These are phyloP conservation scores for Apiospora aurea DNA, from an alignment of 2,329 filamentous ascomycete genomes.

Conservation along the genomic window DNA sequence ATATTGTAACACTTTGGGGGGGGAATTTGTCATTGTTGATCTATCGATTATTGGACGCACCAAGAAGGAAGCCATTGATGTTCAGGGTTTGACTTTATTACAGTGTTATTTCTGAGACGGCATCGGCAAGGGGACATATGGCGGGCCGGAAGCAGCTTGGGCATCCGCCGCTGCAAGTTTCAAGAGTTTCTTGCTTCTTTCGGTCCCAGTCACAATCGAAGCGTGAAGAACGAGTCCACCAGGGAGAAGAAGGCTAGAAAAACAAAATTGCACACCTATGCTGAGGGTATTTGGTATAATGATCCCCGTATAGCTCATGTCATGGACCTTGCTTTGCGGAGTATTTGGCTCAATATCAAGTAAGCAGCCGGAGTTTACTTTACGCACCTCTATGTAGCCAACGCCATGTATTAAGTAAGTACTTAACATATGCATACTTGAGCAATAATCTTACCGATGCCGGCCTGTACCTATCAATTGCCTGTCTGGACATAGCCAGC, in stretches of 20 bases:
- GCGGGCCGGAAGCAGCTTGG: background rate
- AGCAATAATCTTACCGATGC: background rate
- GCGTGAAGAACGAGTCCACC: background rate
- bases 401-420: background rate
- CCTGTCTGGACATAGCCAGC: background rate
- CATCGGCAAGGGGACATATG: conserved; percentile 9
- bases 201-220: background rate
- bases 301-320: background rate
- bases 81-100: background rate
- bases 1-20: background rate
- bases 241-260: background rate
- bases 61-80: background rate
- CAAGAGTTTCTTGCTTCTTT: background rate
- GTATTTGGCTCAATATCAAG: background rate
- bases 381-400: background rate
- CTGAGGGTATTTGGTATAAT: background rate
- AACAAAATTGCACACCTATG: background rate
- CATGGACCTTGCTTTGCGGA: background rate
- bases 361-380: background rate
- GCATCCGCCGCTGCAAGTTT: conserved; percentile 1
- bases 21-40: conserved; percentile 8
- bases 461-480: background rate
- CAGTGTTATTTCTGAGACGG: background rate
- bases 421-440: background rate
- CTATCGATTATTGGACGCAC: background rate